Percentiles rank a stretch among this genome's conserved stretches.
Conservation (phyloP, 2,329 filamentous ascomycete species). For the Fusarium xylarioides region DNA sequence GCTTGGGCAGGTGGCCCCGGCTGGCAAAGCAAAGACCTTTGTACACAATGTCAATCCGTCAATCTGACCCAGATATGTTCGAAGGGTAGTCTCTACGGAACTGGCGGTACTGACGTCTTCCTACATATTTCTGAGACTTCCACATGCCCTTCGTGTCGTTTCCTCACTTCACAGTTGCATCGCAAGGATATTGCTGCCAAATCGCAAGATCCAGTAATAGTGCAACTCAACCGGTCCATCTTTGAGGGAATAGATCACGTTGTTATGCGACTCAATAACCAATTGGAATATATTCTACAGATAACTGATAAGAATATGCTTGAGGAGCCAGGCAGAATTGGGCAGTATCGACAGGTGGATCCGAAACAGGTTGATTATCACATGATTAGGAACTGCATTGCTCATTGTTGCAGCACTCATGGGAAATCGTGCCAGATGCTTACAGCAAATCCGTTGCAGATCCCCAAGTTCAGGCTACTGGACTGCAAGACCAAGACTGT, state of each 20-base stretch:
- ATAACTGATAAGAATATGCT: no score
- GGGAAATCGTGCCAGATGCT: accelerated
- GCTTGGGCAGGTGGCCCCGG: background rate
- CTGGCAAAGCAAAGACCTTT: background rate
- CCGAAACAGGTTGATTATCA: accelerated
- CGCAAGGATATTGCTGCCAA: background rate
- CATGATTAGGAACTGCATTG: background rate
- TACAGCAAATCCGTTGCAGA: background rate
- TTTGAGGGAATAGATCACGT: no score
- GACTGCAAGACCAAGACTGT: background rate
- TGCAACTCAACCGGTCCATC: background rate
- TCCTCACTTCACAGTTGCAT: background rate
- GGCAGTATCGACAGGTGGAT: background rate
- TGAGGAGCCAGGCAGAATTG: no score
- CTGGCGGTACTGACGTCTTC: background rate
- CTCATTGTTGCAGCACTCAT: background rate
- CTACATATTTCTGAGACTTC: background rate
- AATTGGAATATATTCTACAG: no score
- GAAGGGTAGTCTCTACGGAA: background rate
- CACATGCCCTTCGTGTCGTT: background rate
- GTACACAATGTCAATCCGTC: background rate
- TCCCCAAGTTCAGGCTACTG: background rate
- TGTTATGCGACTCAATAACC: no score
- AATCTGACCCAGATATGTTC: background rate
- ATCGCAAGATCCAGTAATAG: background rate